Base-by-base conservation (phyloP, 805 yeast genomes). In the Barnettozyma wickerhamii region DNA sequence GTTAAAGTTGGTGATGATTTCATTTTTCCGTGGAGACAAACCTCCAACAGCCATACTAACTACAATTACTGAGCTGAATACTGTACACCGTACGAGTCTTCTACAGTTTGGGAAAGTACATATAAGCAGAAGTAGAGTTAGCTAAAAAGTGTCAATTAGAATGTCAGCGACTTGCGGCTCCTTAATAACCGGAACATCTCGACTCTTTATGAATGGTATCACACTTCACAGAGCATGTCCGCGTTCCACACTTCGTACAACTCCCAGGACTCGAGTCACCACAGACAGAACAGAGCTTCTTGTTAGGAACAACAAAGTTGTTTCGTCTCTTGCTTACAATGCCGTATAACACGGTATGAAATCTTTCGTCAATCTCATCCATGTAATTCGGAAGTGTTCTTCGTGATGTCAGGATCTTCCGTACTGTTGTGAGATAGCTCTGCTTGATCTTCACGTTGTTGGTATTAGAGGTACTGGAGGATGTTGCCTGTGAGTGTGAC, bases 261-360 rank as follows among this genome's bases (percentile, higher is more conserved):
- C 62, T 49, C 13, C 67, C 64, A 30, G 61, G 69, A 30, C 71
- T 59, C 6, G 64, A 58, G 36, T 68, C 68, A 2, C 75, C 75
- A 55, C 75, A 71, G 7, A 71, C 68, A 0, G 72, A 62, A 40
- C 75, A 71, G 9, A 70, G 53, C 36, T 69, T 68, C 53, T 67
- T 68, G 30, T 60, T 51, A 13, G 62, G 60, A 10, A 62, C 60
- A 32, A 56, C 50, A 34, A 63, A 56, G 3, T 62, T 58, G 7
- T 41, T 54, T 38, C 51, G 52, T 32, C 61, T 64, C 42, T 62
- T 65, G 5, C 62, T 44, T 14, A 52, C 52, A 7, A 52, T 41
- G 23, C 63, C 56, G 37, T 62, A 43, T 23, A 56, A 45, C 15
- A 51, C 51, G 36, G 65, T 49, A 19, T 63, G 62, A n/a, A 49